A percentile compares a stretch with the other conserved stretches of the same genome.
These are phyloP conservation scores for Plasmopara muralis DNA, from an alignment of 352 stramenopile species.

Conservation along the genomic window DNA sequence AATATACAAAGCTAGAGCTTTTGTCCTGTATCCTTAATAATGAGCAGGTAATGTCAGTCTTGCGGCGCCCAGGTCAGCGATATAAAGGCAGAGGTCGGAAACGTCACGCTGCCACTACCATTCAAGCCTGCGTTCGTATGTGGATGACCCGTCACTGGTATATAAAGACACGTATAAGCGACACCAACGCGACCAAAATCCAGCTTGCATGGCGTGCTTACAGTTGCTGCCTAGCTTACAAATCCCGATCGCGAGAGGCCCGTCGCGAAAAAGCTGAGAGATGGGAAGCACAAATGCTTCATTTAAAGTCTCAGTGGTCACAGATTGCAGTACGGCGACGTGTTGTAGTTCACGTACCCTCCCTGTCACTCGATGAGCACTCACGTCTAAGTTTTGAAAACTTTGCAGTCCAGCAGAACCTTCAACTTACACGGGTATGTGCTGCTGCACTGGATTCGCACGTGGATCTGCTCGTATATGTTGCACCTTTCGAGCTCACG, in stretches of 20 bases:
- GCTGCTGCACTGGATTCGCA: conserved; percentile 54
- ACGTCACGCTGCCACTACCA: conserved; percentile 49
- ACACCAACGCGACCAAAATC: conserved; percentile 45
- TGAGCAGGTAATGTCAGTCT: conserved; percentile 68
- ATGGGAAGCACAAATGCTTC: conserved; percentile 46
- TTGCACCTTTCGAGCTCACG: conserved; percentile 75
- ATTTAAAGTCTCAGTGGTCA: conserved; percentile 45
- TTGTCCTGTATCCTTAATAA: conserved; percentile 82
- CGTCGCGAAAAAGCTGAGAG: conserved; percentile 29
- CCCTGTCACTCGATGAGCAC: conserved; percentile 66
- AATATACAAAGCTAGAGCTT: conserved; percentile 53
- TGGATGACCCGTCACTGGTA: conserved; percentile 39
- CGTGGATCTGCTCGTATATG: conserved; percentile 86
- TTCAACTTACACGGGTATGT: conserved; percentile 74
- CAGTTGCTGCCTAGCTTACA: conserved; percentile 33
- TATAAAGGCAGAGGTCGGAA: conserved; percentile 72
- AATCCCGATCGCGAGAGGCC: conserved; percentile 29
- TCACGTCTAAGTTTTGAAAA: conserved; percentile 58
- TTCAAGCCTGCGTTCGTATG: conserved; percentile 75
- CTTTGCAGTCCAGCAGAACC: conserved; percentile 70
- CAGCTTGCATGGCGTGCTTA: conserved; percentile 58
- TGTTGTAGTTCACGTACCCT: conserved; percentile 78
- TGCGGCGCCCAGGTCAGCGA: conserved; percentile 62
- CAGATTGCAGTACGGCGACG: conserved; percentile 41
- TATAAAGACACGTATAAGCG: conserved; percentile 29